Conservation (phyloP, 73 alveolate genomes). For the Strombidium stylifer region DNA sequence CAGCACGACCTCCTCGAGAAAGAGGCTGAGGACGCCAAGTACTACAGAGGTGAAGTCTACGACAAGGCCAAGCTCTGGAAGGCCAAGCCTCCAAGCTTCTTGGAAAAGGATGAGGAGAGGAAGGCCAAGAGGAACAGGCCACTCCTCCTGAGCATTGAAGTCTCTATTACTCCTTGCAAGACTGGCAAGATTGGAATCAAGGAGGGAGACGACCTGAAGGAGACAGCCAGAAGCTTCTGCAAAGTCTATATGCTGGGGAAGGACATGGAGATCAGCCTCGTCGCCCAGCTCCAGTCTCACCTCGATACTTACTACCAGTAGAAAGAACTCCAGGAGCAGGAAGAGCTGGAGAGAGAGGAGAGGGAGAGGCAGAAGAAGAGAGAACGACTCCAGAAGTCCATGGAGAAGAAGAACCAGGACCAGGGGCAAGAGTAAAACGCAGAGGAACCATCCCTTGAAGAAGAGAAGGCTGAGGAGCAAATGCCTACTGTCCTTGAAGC, state of each 20-base stretch:
- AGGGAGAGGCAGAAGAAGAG: too few relatives aligned
- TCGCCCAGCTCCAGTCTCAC: constrained; percentile 13
- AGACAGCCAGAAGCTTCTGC: constrained; percentile 30
- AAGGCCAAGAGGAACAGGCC: constrained; percentile 23
- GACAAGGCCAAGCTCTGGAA: constrained; percentile 3
- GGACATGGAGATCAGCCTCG: constrained; percentile 7
- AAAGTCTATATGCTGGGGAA: constrained; percentile 25
- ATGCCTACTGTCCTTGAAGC: too few relatives aligned
- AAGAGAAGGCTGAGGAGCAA: too few relatives aligned
- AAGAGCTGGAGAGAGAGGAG: too few relatives aligned
- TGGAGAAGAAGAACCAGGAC: too few relatives aligned
- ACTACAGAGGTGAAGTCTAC: constrained; percentile 39
- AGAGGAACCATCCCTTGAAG: too few relatives aligned
- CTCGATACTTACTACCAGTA: not conserved
- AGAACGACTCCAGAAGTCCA: too few relatives aligned
- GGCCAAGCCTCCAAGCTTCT: constrained; percentile 27
- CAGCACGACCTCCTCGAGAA: too few relatives aligned
- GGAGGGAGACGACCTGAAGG: constrained; percentile 48
- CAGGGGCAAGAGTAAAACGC: too few relatives aligned
- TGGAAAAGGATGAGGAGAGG: constrained; percentile 5
- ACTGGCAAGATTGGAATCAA: constrained; percentile 45
- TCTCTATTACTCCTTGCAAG: constrained; percentile 14
- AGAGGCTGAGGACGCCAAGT: too few relatives aligned
- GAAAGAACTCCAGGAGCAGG: too few relatives aligned
- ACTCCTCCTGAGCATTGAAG: constrained; percentile 38